phyloP scores from a whole-genome alignment of 176 grass and related monocot species.

The Aechmea fasciata region DNA sequence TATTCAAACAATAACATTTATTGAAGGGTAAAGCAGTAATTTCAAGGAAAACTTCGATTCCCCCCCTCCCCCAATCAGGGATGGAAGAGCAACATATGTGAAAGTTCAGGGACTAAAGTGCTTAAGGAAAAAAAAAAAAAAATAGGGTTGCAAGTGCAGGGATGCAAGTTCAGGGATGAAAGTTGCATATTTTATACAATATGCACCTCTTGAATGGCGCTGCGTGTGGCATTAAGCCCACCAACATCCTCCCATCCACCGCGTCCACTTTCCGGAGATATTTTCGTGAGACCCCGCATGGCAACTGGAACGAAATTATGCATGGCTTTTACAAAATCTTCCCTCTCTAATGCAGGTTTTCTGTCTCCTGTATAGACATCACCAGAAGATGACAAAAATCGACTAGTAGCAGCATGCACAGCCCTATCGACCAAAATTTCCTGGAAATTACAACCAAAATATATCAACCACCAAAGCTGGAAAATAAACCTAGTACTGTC shows the following conservation, averaged over 20 bases:
- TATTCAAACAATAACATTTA: no score
- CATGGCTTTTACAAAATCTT: conserved; percentile 83
- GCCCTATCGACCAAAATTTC: conserved; percentile 91
- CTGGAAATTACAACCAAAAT: conserved; percentile 34
- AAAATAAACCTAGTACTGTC: no score
- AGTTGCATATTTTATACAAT: not conserved
- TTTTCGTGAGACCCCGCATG: conserved; percentile 88
- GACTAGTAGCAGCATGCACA: conserved; percentile 65
- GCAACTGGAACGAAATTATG: conserved; percentile 83
- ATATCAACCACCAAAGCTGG: conserved; percentile 2
- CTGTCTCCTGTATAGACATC: conserved; percentile 14
- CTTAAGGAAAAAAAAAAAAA: no score
- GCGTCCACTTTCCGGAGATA: conserved; percentile 53
- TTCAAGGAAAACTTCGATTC: no score
- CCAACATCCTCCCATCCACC: conserved; percentile 91
- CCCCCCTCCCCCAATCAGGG: no score
- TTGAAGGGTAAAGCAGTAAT: no score
- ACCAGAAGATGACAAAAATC: conserved; percentile 44
- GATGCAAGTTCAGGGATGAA: no score
- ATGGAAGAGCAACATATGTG: no score
- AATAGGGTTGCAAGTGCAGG: no score
- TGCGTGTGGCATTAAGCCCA: conserved; percentile 63
- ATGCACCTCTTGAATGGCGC: conserved; percentile 83
- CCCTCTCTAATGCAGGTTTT: conserved; percentile 40
- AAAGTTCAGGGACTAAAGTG: no score